These are phyloP conservation scores for Lachnellula hyalina DNA, from an alignment of 2,329 filamentous ascomycete genomes.

Conservation along the genomic window DNA sequence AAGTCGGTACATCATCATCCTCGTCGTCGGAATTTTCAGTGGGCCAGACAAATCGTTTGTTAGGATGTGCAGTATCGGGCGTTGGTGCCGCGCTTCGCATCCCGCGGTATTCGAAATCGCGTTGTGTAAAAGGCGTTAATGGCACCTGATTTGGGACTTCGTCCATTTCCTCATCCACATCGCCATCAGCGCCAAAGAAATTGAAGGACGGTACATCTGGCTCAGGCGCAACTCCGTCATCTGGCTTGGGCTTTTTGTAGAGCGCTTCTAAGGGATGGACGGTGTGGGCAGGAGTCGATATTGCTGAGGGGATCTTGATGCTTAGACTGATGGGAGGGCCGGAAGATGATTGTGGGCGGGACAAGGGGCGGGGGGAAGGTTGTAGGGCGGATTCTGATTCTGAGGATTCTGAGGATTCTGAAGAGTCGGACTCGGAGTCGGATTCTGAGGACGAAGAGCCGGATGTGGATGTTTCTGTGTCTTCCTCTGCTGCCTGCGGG, in stretches of 20 bases:
- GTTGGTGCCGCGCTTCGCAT: slow-evolving; percentile 89
- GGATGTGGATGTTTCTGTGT: slow-evolving; percentile 23
- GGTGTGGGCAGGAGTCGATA: slow-evolving; percentile 37
- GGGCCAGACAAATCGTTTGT: slow-evolving; percentile 55
- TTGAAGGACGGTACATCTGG: slow-evolving; percentile 60
- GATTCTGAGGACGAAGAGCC: slow-evolving; percentile 8
- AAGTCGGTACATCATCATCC: slow-evolving; percentile 37
- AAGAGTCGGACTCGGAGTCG: slow-evolving; percentile 7
- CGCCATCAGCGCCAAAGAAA: slow-evolving; percentile 62
- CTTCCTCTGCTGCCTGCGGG: slow-evolving; percentile 3
- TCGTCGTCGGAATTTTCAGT: slow-evolving; percentile 40
- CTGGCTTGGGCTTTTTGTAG: slow-evolving; percentile 67
- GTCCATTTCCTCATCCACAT: slow-evolving; percentile 37
- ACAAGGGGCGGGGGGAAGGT: slow-evolving; percentile 10
- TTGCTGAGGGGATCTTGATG: slow-evolving; percentile 40
- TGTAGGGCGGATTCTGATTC: slow-evolving; percentile 10
- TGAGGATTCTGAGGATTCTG: slow-evolving; percentile 8
- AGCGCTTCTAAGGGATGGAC: slow-evolving; percentile 88
- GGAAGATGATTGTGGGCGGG: slow-evolving; percentile 39
- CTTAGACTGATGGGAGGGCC: slow-evolving; percentile 46
- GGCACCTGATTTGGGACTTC: slow-evolving; percentile 49
- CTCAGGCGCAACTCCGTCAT: slow-evolving; percentile 34
- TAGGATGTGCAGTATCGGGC: slow-evolving; percentile 81
- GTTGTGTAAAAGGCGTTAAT: slow-evolving; percentile 76
- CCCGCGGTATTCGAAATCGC: slow-evolving; percentile 69